Evolutionary conservation across 192 early-diverging fungal species (phyloP).

Genomic region (Podochytrium sp.): DNA sequence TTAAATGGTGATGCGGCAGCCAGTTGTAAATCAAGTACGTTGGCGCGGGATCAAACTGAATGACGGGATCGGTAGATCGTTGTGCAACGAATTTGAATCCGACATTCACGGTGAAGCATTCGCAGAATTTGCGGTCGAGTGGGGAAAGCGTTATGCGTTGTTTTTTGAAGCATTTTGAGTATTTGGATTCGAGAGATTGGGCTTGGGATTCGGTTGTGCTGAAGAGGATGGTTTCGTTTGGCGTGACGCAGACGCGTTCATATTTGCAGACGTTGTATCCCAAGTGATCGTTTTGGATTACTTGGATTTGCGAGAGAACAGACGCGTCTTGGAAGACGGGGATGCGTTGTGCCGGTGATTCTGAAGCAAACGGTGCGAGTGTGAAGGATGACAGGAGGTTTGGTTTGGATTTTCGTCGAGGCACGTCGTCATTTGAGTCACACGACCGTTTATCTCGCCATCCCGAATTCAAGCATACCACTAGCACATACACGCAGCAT

Average conservation of each 20-base stretch:
- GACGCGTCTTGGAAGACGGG: not conserved
- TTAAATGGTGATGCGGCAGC: conserved; percentile 17
- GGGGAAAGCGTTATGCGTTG: not conserved
- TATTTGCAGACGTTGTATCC: conserved; percentile 1
- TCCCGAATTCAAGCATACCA: not conserved
- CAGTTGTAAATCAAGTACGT: conserved; percentile 19
- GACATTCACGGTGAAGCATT: not conserved
- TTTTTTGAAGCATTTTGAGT: conserved; percentile 10
- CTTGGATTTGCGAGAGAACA: not conserved
- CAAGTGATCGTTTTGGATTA: not conserved
- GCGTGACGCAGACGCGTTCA: conserved; percentile 3
- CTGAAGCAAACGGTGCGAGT: too few relatives aligned
- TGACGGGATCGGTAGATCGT: not conserved
- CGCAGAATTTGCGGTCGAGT: conserved; percentile 3
- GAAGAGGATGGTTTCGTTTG: conserved; percentile 1
- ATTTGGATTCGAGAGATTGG: not conserved
- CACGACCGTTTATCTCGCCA: not conserved
- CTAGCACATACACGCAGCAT: not conserved
- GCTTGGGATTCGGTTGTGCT: not conserved
- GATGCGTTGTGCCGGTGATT: not conserved
- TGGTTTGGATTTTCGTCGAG: not conserved
- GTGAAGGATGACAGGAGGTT: not conserved
- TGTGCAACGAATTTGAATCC: not conserved
- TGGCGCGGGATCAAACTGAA: not conserved
- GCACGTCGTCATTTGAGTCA: not conserved